Base-by-base conservation (phyloP, 257 asterid genomes). In the Salvia hispanica region DNA sequence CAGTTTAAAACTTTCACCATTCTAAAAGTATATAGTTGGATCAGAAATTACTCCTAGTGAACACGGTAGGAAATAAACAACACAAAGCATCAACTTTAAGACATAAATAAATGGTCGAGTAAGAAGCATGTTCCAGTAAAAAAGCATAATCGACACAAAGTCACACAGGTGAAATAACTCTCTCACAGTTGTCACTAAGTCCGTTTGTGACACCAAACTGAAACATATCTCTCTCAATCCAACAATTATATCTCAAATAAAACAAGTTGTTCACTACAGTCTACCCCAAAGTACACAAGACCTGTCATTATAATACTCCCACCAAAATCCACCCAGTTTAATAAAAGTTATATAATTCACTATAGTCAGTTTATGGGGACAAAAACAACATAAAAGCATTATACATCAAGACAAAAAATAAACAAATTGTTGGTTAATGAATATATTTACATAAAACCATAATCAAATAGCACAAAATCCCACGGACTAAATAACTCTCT, bases 211-310 rank as follows among this genome's bases (percentile, higher is more conserved):
- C 34, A 47, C 59, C 36, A 61, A 31, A 37, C 21, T 14, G 9
- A 44, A 69, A 67, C 69, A 48, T 54, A 77, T 72, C 46, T 18
- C 40, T 25, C n/a, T 16, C 14, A 58, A 9, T 40, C 45, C 58
- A n/a, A 67, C 9, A 39, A 52, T 25, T 37, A 4, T 31, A 16
- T 3, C 25, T n/a, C 40, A 53, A 58, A 6, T 9, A 46, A 56
- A 58, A 10, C 50, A 16, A 33, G 14, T 39, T 56, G 66, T 50
- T 60, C 47, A 51, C 28, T 31, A 63, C 51, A 39, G 25, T 39
- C 53, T 1, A 57, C 72, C 56, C 58, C 48, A 37, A 62, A 47
- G 72, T 68, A 43, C 63, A 45, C 12, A 44, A 15, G 57, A 15
- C 13, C 60, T 4, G 40, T 43, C 54, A 25, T n/a, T 7, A n/a